Evolutionary conservation across 305 asterid genomes (phyloP), one percentile per base, ranked within the genome.

Genomic region (Fraxinus dipetala): DNA sequence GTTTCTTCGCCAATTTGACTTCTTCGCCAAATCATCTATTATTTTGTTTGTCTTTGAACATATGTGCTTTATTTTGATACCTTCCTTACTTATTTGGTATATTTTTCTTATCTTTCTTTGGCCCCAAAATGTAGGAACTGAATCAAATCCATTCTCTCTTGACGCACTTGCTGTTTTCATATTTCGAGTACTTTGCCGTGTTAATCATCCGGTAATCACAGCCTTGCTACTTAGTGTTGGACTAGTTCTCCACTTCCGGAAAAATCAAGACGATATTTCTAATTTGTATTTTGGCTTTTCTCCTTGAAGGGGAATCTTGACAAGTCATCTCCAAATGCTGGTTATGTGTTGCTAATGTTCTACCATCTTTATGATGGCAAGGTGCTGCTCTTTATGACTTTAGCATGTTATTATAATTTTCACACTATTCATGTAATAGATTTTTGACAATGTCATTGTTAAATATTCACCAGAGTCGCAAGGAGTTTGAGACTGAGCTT

Each of bases 331-430:
- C 91, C 95, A 67, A 91, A 90, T 88, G 98, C 91, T 86, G 99
- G 99, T 83, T 94, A 87, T 84, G 98, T 96, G 78, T 85, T 96
- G 91, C 87, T 96, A 82, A 90, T 94, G 95, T 94, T 96, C 86
- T 96, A 96, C 88, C 91, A 96, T 88, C 94, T 96, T 84, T 94
- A 96, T 81, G 97, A 92, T 78, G 99, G 98, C 88, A 94, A 90
- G 99, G 99, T 96, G 87, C 75, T 30, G 80, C 36, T 78, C 59
- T 48, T 40, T 79, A 26, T 65, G 73, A 65, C 73, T 79, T 54
- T 56, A 72, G 26, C 24, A 69, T 48, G 24, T 74, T 67, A 5
- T 81, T 76, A 43, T 70, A 75, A 75, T 75, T 40, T 54, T 75
- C 18, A 48, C 51, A n/a, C 76, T 48, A 72, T 36, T 81, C n/a